Evolutionary conservation across 169 alveolate species (phyloP).

Genomic region (Cystoisospora suis): DNA sequence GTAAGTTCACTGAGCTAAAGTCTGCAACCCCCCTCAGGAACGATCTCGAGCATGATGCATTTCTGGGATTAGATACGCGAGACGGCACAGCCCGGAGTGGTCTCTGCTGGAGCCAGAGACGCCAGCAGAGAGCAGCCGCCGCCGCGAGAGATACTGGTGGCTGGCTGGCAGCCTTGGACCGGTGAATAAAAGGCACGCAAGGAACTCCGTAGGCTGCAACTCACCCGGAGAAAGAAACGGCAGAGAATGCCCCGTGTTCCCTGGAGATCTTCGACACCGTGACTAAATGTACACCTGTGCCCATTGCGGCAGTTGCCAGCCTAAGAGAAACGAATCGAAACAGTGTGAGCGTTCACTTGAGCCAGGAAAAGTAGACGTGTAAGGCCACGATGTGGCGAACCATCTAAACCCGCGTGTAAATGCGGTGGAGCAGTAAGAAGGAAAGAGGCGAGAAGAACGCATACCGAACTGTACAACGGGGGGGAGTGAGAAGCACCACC

Average conservation of each 20-base stretch:
- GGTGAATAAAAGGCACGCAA: too few relatives aligned
- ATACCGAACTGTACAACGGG: background rate
- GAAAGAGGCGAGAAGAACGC: background rate
- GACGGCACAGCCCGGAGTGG: too few relatives aligned
- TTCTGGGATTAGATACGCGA: too few relatives aligned
- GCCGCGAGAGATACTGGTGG: too few relatives aligned
- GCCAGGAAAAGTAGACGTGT: background rate
- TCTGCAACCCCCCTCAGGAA: too few relatives aligned
- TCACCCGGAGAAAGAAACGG: background rate
- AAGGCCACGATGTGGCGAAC: background rate
- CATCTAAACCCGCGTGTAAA: background rate
- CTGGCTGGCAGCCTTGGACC: too few relatives aligned
- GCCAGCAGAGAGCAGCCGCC: too few relatives aligned
- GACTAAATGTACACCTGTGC: background rate
- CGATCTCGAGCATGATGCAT: too few relatives aligned
- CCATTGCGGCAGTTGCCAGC: constrained; percentile 33
- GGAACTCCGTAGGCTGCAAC: background rate
- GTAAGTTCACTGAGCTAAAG: too few relatives aligned
- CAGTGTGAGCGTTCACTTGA: background rate
- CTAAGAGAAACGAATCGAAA: background rate
- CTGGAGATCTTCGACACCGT: constrained; percentile 13
- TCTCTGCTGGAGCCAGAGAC: too few relatives aligned
- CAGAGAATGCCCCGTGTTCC: constrained; percentile 22
- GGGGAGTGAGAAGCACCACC: background rate
- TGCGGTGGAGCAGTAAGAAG: background rate